Percentiles rank a stretch among this genome's conserved stretches.
Conservation (phyloP, 441 rosid genomes). For the Breynia disticha region DNA sequence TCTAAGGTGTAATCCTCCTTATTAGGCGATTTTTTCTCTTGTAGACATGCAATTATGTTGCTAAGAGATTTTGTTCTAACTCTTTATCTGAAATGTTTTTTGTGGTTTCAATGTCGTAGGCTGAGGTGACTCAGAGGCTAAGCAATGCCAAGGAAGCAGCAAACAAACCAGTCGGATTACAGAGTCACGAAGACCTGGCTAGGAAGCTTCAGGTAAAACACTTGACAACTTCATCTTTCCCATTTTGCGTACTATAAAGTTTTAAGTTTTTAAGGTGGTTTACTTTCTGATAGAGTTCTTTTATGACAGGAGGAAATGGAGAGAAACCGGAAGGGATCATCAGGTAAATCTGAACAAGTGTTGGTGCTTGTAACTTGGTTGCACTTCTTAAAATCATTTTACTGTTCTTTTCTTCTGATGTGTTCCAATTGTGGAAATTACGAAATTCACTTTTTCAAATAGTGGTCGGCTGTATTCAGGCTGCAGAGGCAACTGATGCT, state of each 20-base stretch:
- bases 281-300: constrained; percentile 15
- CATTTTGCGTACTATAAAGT: background rate
- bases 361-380: background rate
- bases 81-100: background rate
- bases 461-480: background rate
- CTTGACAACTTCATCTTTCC: background rate
- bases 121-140: constrained; percentile 90
- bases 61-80: background rate
- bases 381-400: background rate
- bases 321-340: constrained; percentile 61
- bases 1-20: no score
- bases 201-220: constrained; percentile 76
- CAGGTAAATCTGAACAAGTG: constrained; percentile 34
- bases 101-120: constrained; percentile 30
- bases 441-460: background rate
- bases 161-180: constrained; percentile 50
- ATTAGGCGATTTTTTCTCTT: no score
- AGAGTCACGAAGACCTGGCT: constrained; percentile 89
- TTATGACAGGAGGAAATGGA: constrained; percentile 93
- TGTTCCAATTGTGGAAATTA: background rate
- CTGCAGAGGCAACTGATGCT: no score
- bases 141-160: constrained; percentile 74
- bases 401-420: background rate
- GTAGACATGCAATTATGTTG: no score
- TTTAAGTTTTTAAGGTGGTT: background rate